Base-by-base conservation (phyloP, 306 rosid genomes). In the Trifolium dubium region DNA sequence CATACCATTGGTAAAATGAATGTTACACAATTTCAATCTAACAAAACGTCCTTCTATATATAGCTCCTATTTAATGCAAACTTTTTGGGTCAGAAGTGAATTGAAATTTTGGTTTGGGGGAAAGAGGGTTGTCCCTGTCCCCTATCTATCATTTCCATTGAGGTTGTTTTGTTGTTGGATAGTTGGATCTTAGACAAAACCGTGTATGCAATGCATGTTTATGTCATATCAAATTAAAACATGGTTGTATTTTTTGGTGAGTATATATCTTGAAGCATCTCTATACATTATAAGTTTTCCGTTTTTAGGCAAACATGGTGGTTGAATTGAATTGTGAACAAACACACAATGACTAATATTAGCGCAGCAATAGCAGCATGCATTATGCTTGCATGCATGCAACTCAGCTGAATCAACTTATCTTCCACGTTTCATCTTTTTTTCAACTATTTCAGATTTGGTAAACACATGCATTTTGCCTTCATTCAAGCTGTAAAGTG, bases 251-350 rank as follows among this genome's bases (percentile, higher is more conserved):
- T 71, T 78, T 40, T 64, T 2, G 31, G 2, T 32, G 69, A 62
- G n/a, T 62, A 69, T 77, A 23, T 23, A 23, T 23, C 30, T 46
- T 1, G 6, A 47, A 73, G 47, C 37, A 35, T 51, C 61, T 53
- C 28, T 1, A 8, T 37, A 37, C 8, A 2, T 37, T 2, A 23
- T 23, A 23, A 23, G 23, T 23, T 1, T 37, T 37, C 68, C 58
- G 18, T 81, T 76, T 81, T 40, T 64, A 41, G 71, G 41, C 77
- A 76, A 71, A 71, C 81, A 70, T 62, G 35, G 47, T 46, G 61
- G 60, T 75, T 81, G 84, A 75, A 56, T 75, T 63, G 81, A 75
- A 56, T 75, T 69, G 81, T 75, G 77, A 69, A 75, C 35, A 54
- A 69, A 75, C 35, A 54, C 44, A 67, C 8, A 64, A 66, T 65